Conservation (phyloP, 176 grass and related monocot genomes). For the Aegilops bicornis region DNA sequence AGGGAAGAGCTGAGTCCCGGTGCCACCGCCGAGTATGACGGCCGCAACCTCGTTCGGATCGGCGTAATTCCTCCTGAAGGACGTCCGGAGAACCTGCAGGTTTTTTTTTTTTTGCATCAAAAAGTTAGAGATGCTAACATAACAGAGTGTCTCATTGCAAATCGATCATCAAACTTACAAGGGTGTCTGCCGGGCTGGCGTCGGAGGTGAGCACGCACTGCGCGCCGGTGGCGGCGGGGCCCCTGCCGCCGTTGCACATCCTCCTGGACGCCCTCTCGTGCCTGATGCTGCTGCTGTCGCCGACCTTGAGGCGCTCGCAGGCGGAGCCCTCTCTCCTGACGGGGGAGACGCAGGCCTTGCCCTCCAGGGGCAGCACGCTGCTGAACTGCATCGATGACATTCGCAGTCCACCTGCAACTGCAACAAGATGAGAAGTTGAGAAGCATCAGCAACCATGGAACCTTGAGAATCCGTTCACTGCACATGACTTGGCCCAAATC, state of each 20-base stretch:
- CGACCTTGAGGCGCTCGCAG: slow-evolving; percentile 34
- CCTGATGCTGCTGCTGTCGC: slow-evolving; percentile 36
- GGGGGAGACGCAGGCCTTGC: slow-evolving; percentile 51
- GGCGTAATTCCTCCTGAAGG: slow-evolving; percentile 57
- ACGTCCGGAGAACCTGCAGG: slow-evolving; percentile 51
- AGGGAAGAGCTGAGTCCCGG: slow-evolving; percentile 76
- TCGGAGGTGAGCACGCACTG: slow-evolving; percentile 62
- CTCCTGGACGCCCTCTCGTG: slow-evolving; percentile 32
- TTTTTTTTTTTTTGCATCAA: slow-evolving; percentile 7
- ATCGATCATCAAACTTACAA: slow-evolving; percentile 13
- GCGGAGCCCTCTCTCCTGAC: slow-evolving; percentile 25
- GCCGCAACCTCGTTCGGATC: slow-evolving; percentile 80
- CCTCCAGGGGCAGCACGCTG: slow-evolving; percentile 48
- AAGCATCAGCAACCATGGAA: background rate
- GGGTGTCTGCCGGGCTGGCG: slow-evolving; percentile 32
- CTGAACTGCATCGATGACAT: slow-evolving; percentile 69
- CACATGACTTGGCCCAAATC: background rate
- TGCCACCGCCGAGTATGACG: slow-evolving; percentile 86
- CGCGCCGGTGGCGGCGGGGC: background rate
- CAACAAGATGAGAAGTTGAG: background rate
- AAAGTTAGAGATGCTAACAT: slow-evolving; percentile 3
- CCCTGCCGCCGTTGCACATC: slow-evolving; percentile 35
- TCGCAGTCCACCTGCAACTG: slow-evolving; percentile 22
- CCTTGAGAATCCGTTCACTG: background rate
- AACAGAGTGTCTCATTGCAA: no score